phyloP scores from a whole-genome alignment of 306 rosid species.

The Leucaena leucocephala region DNA sequence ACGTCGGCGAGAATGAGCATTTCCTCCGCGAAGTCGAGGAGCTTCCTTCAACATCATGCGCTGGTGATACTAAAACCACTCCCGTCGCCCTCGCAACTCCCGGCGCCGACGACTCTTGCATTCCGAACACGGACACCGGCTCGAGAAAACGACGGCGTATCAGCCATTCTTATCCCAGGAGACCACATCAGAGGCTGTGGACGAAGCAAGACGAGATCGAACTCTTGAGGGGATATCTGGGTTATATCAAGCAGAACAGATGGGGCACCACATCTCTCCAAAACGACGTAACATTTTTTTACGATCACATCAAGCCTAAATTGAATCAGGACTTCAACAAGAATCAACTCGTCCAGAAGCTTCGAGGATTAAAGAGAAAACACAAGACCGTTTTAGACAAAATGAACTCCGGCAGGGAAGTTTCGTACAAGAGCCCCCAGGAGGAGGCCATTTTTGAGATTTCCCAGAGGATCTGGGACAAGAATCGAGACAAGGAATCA shows the following conservation, averaged over 20 bases:
- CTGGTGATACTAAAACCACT: conserved; percentile 23
- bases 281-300: conserved; percentile 52
- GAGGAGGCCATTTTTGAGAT: conserved; percentile 78
- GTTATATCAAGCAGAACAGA: conserved; percentile 35
- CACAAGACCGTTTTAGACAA: conserved; percentile 55
- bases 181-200: conserved; percentile 52
- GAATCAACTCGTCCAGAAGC: conserved; percentile 45
- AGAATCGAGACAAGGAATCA: conserved; percentile 40
- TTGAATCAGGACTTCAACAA: conserved; percentile 38
- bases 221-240: conserved; percentile 42
- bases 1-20: conserved; percentile 24
- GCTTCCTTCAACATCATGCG: conserved; percentile 23
- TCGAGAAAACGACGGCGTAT: conserved; percentile 21
- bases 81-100: conserved; percentile 27
- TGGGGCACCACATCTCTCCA: conserved; percentile 36
- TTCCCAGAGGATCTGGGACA: conserved; percentile 88
- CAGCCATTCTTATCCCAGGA: conserved; percentile 9
- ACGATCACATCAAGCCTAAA: conserved; percentile 53
- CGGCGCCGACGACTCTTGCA: neutral
- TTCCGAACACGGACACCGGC: conserved; percentile 11
- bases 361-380: conserved; percentile 75
- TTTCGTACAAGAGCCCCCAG: conserved; percentile 63
- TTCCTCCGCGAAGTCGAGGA: neutral
- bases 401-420: conserved; percentile 53
- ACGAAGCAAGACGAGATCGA: conserved; percentile 46